These are phyloP conservation scores for Neurospora sp. DNA, from an alignment of 495 filamentous ascomycete genomes.

Conservation along the genomic window DNA sequence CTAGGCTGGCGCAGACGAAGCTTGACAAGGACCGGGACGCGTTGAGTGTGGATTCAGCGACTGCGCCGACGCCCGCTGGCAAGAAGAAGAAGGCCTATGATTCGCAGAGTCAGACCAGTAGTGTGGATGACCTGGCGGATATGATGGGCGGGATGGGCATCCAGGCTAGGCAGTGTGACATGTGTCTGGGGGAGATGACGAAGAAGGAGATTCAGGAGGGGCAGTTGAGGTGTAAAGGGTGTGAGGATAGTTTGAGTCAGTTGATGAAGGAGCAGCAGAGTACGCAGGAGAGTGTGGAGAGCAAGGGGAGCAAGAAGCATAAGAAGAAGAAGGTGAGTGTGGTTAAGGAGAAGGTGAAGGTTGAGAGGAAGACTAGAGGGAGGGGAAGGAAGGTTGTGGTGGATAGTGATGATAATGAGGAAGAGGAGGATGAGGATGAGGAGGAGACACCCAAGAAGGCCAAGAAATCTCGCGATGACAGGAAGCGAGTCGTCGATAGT, in stretches of 20 bases:
- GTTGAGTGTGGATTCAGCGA: slow-evolving; percentile 49
- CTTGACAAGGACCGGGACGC: slow-evolving; percentile 82
- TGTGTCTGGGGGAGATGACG: slow-evolving; percentile 67
- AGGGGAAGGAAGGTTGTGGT: neutral
- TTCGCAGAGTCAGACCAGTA: slow-evolving; percentile 16
- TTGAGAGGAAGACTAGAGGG: slow-evolving; percentile 19
- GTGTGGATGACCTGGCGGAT: slow-evolving; percentile 71
- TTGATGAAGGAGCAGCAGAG: slow-evolving; percentile 21
- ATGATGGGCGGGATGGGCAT: slow-evolving; percentile 78
- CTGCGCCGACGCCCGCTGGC: slow-evolving; percentile 19
- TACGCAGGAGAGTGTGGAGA: neutral
- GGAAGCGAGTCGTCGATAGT: slow-evolving; percentile 46
- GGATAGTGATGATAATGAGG: slow-evolving; percentile 2
- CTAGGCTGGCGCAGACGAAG: slow-evolving; percentile 72
- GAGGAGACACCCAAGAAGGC: slow-evolving; percentile 31
- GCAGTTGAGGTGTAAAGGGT: slow-evolving; percentile 33
- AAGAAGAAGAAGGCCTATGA: slow-evolving; percentile 36
- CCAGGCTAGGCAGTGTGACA: slow-evolving; percentile 73
- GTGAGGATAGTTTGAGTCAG: slow-evolving; percentile 21
- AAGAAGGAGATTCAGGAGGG: slow-evolving; percentile 46
- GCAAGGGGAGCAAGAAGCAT: slow-evolving; percentile 8
- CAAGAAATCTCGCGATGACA: slow-evolving; percentile 35
- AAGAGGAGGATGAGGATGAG: slow-evolving; percentile 39
- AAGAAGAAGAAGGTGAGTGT: slow-evolving; percentile 23
- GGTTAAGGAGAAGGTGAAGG: slow-evolving; percentile 27